These are phyloP conservation scores for Carnegiea gigantea DNA, from an alignment of 179 eudicot genomes.

Conservation along the genomic window DNA sequence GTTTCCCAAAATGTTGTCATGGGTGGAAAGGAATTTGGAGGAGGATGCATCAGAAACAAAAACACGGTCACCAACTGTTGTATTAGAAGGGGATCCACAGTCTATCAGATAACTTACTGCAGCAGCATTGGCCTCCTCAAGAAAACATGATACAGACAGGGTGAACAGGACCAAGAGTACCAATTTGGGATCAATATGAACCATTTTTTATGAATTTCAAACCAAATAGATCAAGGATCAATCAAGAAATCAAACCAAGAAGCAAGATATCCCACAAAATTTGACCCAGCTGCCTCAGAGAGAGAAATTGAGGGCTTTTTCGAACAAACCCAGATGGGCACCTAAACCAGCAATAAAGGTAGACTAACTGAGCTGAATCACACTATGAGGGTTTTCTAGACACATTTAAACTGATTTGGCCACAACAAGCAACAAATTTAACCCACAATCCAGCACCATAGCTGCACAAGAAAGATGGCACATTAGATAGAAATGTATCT, in stretches of 20 bases:
- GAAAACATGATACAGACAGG: constrained; percentile 6
- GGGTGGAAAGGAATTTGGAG: constrained; percentile 24
- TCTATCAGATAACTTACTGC: constrained; percentile 31
- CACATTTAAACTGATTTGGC: constrained; percentile 4
- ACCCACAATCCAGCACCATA: not conserved
- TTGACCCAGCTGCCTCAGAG: not conserved
- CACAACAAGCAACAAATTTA: not conserved
- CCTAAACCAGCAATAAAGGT: not conserved
- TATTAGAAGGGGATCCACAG: constrained; percentile 33
- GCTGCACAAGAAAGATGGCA: not conserved
- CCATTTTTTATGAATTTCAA: constrained; percentile 18
- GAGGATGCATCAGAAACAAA: constrained; percentile 30
- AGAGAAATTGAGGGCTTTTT: constrained; percentile 14
- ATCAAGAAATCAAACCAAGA: constrained; percentile 2
- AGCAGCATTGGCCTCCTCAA: constrained; percentile 18
- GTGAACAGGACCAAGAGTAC: constrained; percentile 6
- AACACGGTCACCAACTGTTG: constrained; percentile 32
- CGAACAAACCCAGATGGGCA: constrained; percentile 14
- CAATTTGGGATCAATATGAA: constrained; percentile 18
- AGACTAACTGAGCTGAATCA: not conserved
- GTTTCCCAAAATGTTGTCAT: constrained; percentile 23
- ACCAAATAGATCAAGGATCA: constrained; percentile 7
- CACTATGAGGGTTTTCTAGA: constrained; percentile 3
- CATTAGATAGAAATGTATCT: constrained; percentile 12
- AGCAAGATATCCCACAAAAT: not conserved